Percentiles rank a stretch among this genome's conserved stretches.
Evolutionary conservation across 495 filamentous ascomycete genomes (phyloP).

Genomic region (Neurospora sp.): DNA sequence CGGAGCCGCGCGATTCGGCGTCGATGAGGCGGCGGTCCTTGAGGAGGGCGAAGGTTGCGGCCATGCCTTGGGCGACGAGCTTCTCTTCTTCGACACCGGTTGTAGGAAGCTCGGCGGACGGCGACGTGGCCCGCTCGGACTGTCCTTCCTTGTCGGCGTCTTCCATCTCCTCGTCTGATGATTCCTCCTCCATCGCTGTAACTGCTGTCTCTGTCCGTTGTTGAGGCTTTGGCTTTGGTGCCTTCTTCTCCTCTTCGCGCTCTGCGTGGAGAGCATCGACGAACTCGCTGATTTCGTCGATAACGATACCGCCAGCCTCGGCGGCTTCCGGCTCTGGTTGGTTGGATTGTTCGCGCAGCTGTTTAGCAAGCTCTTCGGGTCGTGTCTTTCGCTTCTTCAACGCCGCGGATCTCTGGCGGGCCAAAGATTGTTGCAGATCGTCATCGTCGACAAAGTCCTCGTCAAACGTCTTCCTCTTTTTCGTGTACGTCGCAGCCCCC

Average conservation of each 20-base stretch:
- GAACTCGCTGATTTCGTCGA: conserved; percentile 93
- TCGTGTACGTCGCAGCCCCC: conserved; percentile 27
- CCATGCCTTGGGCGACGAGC: conserved; percentile 65
- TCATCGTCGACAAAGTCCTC: conserved; percentile 81
- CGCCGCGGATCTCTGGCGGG: conserved; percentile 66
- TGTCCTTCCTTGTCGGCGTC: conserved; percentile 57
- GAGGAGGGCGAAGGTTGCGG: conserved; percentile 70
- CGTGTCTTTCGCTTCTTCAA: conserved; percentile 77
- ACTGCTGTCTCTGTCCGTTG: conserved; percentile 24
- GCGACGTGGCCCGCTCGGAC: conserved; percentile 21
- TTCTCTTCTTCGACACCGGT: conserved; percentile 82
- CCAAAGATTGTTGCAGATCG: conserved; percentile 77
- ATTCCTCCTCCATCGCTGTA: conserved; percentile 41
- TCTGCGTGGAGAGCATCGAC: conserved; percentile 66
- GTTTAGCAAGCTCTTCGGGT: conserved; percentile 76
- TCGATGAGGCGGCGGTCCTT: conserved; percentile 73
- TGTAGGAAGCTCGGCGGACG: conserved; percentile 31
- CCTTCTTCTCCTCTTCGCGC: conserved; percentile 55
- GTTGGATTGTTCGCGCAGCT: conserved; percentile 65
- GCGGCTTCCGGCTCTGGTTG: conserved; percentile 33
- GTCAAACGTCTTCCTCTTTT: conserved; percentile 57
- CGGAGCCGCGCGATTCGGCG: conserved; percentile 42
- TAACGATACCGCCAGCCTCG: conserved; percentile 62
- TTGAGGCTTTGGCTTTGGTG: conserved; percentile 34
- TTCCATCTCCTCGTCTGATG: conserved; percentile 42